Percentiles rank a stretch among this genome's conserved stretches.
phyloP scores from a whole-genome alignment of 371 early-diverging fungal genomes.

The Chytridium lagenaria region DNA sequence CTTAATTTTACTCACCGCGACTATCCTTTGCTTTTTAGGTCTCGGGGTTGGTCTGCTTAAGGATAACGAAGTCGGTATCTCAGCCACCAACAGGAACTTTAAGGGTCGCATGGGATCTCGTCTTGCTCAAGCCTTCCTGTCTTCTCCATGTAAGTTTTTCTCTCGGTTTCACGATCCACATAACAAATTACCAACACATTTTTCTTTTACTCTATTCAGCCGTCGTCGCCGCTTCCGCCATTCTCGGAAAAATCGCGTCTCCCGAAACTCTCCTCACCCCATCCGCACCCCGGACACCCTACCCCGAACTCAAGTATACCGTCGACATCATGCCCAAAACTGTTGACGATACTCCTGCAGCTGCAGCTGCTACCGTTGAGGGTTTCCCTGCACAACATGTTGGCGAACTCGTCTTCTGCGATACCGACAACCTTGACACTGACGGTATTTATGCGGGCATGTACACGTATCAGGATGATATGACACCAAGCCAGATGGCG shows the following conservation, averaged over 20 bases:
- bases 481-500: constrained; percentile 85
- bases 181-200: not conserved
- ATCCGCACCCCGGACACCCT: no score
- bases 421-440: constrained; percentile 92
- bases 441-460: constrained; percentile 97
- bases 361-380: constrained; percentile 47
- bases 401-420: constrained; percentile 87
- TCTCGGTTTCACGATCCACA: not conserved
- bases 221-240: constrained; percentile 89
- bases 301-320: no score
- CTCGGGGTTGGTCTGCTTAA: constrained; percentile 87
- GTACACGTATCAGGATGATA: constrained; percentile 94
- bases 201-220: constrained; percentile 50
- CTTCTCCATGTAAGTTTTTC: constrained; percentile 70
- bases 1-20: no score
- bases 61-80: constrained; percentile 94
- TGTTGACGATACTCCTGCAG: constrained; percentile 22
- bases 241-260: constrained; percentile 78
- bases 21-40: no score
- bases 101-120: constrained; percentile 98
- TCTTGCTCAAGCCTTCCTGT: constrained; percentile 85
- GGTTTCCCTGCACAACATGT: constrained; percentile 76
- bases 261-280: constrained; percentile 60
- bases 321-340: no score
- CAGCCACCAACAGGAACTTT: constrained; percentile 96